These are phyloP conservation scores for Sarocladium brachiariae DNA, from an alignment of 2,329 filamentous ascomycete species.

Conservation along the genomic window DNA sequence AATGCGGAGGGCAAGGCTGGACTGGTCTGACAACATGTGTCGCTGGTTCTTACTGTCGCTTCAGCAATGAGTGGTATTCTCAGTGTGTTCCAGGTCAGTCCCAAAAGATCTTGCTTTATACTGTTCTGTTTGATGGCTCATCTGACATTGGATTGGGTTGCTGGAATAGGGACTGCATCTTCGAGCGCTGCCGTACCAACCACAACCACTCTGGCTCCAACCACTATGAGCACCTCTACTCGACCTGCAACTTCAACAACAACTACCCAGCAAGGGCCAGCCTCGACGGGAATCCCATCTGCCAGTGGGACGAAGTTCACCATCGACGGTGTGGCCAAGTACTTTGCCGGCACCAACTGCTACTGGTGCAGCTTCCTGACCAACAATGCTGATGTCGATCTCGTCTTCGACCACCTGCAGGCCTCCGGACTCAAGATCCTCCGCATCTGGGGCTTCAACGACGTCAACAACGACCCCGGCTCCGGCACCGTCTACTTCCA, in stretches of 20 bases:
- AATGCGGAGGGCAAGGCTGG: constrained; percentile 9
- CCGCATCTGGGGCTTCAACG: constrained; percentile 58
- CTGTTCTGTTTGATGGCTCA: neutral
- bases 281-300: constrained; percentile 5
- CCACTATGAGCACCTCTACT: no score
- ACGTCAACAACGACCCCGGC: constrained; percentile 37
- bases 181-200: neutral
- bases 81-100: constrained; percentile 10
- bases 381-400: constrained; percentile 47
- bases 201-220: neutral
- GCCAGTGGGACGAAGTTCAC: constrained; percentile 24
- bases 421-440: constrained; percentile 49
- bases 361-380: constrained; percentile 48
- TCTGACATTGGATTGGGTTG: neutral
- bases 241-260: neutral
- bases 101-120: no score
- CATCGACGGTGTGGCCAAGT: constrained; percentile 36
- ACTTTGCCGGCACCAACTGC: constrained; percentile 47
- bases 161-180: neutral
- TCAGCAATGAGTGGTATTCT: constrained; percentile 7
- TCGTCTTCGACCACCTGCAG: constrained; percentile 37
- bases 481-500: constrained; percentile 43
- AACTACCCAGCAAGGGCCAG: neutral
- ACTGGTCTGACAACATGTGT: constrained; percentile 4
- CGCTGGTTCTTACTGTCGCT: constrained; percentile 3